Evolutionary conservation across 805 yeast genomes (phyloP).

Genomic region (Priceomyces medius): DNA sequence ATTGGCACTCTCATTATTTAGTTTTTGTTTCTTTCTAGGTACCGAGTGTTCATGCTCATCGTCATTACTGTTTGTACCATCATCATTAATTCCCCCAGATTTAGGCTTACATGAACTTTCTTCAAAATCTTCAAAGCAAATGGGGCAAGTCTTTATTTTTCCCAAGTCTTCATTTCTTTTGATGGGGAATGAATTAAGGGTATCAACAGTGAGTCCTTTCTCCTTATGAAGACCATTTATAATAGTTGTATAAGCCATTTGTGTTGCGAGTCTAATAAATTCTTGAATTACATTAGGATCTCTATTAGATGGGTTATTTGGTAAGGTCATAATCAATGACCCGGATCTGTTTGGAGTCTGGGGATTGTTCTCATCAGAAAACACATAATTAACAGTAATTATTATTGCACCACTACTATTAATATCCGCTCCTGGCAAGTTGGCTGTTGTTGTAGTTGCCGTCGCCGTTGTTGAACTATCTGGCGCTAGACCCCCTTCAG

Average conservation of each 20-base stretch:
- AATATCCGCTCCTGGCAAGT: conserved; percentile 5
- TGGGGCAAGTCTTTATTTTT: conserved; percentile 46
- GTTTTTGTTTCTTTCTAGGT: conserved; percentile 1
- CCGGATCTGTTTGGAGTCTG: conserved; percentile 48
- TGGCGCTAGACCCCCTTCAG: not conserved
- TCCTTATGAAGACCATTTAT: conserved; percentile 48
- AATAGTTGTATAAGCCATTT: conserved; percentile 65
- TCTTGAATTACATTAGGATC: conserved; percentile 62
- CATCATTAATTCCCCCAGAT: conserved; percentile 10
- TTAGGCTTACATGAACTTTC: conserved; percentile 5
- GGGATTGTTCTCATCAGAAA: conserved; percentile 41
- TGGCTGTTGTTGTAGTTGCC: conserved; percentile 5
- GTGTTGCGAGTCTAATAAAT: conserved; percentile 64
- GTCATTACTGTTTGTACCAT: not conserved
- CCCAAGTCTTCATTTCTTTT: conserved; percentile 12
- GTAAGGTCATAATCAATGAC: conserved; percentile 60
- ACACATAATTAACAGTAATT: conserved; percentile 45
- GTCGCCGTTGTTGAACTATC: conserved; percentile 1
- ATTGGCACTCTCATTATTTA: not conserved
- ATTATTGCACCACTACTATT: conserved; percentile 32
- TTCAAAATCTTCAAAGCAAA: conserved; percentile 57
- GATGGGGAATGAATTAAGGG: conserved; percentile 51
- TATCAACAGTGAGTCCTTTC: conserved; percentile 52
- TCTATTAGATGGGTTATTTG: conserved; percentile 60
- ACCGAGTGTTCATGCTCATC: not conserved